Conservation (phyloP, 345 rosid genomes). For the Eucalyptus sp. region DNA sequence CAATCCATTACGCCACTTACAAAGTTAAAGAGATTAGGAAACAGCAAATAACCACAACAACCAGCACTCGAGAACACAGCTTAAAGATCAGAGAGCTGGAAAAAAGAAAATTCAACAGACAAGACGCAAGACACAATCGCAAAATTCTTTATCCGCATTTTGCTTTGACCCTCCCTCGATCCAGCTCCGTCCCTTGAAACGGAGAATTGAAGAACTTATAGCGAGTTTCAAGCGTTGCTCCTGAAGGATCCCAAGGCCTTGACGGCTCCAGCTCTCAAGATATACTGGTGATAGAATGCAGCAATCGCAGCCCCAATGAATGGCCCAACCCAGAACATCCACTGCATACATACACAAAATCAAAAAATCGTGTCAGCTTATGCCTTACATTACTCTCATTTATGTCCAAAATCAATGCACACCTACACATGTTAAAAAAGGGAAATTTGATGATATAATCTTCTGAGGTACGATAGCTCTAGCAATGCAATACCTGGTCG, state of each 20-base stretch:
- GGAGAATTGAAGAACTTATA: background rate
- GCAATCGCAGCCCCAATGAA: slow-evolving; percentile 77
- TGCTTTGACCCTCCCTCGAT: background rate
- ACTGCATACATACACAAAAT: slow-evolving; percentile 15
- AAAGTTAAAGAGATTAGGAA: background rate
- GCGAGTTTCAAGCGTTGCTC: slow-evolving; percentile 44
- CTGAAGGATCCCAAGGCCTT: slow-evolving; percentile 82
- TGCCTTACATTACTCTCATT: background rate
- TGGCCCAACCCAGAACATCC: slow-evolving; percentile 99
- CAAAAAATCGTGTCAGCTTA: background rate
- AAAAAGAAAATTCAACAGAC: background rate
- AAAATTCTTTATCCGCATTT: background rate
- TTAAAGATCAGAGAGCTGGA: background rate
- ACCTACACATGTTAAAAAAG: background rate
- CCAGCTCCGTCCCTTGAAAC: background rate
- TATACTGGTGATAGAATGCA: slow-evolving; percentile 64
- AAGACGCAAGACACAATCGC: background rate
- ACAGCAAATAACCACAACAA: background rate
- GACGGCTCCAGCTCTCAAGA: slow-evolving; percentile 71
- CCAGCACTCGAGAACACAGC: background rate
- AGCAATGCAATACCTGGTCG: background rate
- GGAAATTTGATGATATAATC: background rate
- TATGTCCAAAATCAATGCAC: background rate
- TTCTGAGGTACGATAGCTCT: background rate
- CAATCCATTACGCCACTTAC: background rate